Conservation (phyloP, 169 alveolate genomes). For the Perkinsus marinus region DNA sequence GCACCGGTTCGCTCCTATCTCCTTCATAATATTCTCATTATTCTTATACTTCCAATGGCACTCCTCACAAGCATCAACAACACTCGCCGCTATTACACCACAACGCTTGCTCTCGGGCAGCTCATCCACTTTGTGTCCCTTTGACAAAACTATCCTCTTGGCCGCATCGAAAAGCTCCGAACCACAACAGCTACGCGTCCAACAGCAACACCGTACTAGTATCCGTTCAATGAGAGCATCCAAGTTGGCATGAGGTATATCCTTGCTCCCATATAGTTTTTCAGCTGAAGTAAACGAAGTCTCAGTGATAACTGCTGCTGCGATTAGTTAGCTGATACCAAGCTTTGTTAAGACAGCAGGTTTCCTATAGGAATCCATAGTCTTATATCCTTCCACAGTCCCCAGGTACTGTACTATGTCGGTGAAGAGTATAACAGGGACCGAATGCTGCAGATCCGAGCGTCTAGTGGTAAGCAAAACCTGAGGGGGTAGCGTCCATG, state of each 20-base stretch:
- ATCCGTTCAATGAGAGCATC: not conserved
- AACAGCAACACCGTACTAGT: not conserved
- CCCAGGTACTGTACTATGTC: not conserved
- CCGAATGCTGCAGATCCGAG: not conserved
- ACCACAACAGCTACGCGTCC: not conserved
- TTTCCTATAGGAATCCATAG: not conserved
- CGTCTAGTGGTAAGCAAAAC: not conserved
- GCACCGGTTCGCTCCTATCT: not conserved
- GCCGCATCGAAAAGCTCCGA: not conserved
- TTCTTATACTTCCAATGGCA: not conserved
- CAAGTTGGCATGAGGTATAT: not conserved
- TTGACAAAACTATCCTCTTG: not conserved
- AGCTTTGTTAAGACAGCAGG: not conserved
- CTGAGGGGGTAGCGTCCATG: not conserved
- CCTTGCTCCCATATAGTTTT: not conserved
- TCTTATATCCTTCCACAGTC: not conserved
- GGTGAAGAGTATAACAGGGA: not conserved
- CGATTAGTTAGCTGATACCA: not conserved
- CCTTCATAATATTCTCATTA: not conserved
- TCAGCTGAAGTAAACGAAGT: not conserved
- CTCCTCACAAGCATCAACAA: not conserved
- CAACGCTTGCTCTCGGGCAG: not conserved
- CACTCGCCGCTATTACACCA: not conserved
- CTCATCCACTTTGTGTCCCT: not conserved
- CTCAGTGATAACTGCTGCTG: not conserved